Evolutionary conservation across 2,329 filamentous ascomycete genomes (phyloP), one percentile per base, ranked within the genome.

Genomic region (Emmonsiellopsis sp.): DNA sequence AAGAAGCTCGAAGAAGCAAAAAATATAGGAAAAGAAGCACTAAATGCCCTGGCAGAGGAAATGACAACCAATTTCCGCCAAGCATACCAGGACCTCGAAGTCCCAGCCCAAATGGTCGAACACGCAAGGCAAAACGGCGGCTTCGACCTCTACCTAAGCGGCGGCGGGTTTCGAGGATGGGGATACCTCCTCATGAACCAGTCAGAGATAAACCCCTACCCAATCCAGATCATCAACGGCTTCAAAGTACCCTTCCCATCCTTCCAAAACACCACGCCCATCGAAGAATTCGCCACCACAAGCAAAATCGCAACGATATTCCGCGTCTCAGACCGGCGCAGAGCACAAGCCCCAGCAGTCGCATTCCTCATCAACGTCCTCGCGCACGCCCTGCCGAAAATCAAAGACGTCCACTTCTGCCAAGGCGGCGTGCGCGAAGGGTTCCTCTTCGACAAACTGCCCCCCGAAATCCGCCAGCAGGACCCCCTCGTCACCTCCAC

Each of bases 121-220:
- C 61, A 69, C 16, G 73, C 75, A 11, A 67, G 72, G 31, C 62
- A 67, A 7, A 61, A 73, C 1, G 74, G 73, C 1, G 79, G 79
- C 4, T 76, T 90, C 54, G 82, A 86, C 35, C 75, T 95, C 7
- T 95, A 91, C 66, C 82, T 96, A 54, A 95, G 87, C 57, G 91
- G 91, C 43, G 91, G 91, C 26, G 91, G 91, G 0, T 95, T 95
- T 65, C 78, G 91, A 37, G 91, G 91, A 13, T 95, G 94, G 76
- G 91, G 90, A 6, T 94, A 89, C 68, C 83, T 95, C 64, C 77
- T 95, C 51, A 91, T 95, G 86, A 84, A 86, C 65, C 79, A 81
- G 59, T 87, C 92, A 62, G 70, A 75, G 5, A 79, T 89, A 43
- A 75, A 79, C 52, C 89, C 89, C 0, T 96, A 95, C 66, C 91